phyloP scores from a whole-genome alignment of 345 rosid species.

The Carallia brachiata region DNA sequence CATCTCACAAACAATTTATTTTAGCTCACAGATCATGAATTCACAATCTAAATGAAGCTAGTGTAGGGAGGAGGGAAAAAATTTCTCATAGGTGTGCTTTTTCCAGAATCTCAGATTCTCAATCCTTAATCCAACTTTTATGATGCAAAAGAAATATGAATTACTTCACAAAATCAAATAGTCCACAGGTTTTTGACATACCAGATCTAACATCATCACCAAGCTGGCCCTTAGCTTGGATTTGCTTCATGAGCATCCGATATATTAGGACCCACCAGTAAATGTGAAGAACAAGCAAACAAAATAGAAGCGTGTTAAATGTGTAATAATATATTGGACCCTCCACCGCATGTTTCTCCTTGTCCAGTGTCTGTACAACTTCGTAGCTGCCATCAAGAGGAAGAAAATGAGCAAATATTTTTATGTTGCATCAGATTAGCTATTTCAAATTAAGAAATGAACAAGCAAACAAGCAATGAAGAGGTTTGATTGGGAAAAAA shows the following conservation, averaged over 20 bases:
- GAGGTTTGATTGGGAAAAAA: not conserved
- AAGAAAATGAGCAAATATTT: not conserved
- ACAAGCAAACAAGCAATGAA: not conserved
- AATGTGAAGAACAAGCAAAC: conserved; percentile 34
- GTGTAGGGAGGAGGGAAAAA: not conserved
- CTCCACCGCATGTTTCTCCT: conserved; percentile 17
- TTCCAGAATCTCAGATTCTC: not conserved
- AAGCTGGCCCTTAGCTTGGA: conserved; percentile 34
- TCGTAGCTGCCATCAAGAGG: conserved; percentile 24
- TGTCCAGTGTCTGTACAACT: conserved; percentile 26
- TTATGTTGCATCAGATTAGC: not conserved
- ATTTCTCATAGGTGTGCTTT: not conserved
- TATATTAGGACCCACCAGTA: conserved; percentile 40
- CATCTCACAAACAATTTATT: not conserved
- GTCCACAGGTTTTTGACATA: conserved; percentile 1
- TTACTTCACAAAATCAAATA: not conserved
- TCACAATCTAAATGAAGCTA: not conserved
- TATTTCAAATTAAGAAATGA: not conserved
- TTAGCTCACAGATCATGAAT: not conserved
- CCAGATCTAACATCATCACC: conserved; percentile 40
- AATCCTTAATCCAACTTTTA: not conserved
- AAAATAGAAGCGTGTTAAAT: conserved; percentile 30
- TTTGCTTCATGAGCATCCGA: conserved; percentile 40
- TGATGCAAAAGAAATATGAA: not conserved
- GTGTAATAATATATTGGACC: conserved; percentile 33